phyloP scores from a whole-genome alignment of 306 rosid genomes.

The Malus orientalis region DNA sequence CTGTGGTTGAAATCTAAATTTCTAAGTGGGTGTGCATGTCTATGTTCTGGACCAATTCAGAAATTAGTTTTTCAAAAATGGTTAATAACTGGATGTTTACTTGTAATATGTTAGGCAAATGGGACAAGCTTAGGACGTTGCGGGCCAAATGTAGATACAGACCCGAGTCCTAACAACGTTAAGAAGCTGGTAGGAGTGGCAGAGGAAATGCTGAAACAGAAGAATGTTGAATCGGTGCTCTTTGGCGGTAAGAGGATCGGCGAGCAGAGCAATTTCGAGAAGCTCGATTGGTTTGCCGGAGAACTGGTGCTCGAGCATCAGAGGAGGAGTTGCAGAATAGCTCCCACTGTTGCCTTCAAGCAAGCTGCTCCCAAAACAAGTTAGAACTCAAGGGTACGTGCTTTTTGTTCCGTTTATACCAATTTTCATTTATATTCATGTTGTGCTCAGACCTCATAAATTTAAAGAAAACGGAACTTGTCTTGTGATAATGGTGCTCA shows the following conservation, averaged over 20 bases:
- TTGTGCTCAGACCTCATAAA: background rate
- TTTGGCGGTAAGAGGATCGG: constrained; percentile 84
- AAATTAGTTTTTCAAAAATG: background rate
- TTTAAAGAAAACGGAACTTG: background rate
- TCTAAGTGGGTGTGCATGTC: background rate
- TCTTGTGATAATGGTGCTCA: background rate
- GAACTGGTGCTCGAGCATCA: constrained; percentile 94
- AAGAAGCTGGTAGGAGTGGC: constrained; percentile 67
- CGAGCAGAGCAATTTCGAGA: constrained; percentile 79
- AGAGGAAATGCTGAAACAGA: constrained; percentile 89
- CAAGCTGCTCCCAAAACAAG: constrained; percentile 67
- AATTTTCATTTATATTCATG: background rate
- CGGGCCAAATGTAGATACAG: constrained; percentile 71
- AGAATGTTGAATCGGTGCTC: constrained; percentile 88
- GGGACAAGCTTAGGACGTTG: constrained; percentile 81
- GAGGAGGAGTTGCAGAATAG: constrained; percentile 99
- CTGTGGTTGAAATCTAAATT: too few relatives aligned
- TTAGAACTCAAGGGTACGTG: constrained; percentile 40
- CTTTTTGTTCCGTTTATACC: constrained; percentile 24
- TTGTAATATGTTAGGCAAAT: constrained; percentile 54
- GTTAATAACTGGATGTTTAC: background rate
- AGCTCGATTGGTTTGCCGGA: constrained; percentile 97
- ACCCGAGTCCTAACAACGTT: constrained; percentile 65
- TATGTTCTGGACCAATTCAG: background rate
- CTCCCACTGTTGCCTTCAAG: constrained; percentile 99